Evolutionary conservation across 331 rosid species (phyloP).

Genomic region (Stylosanthes scabra): DNA sequence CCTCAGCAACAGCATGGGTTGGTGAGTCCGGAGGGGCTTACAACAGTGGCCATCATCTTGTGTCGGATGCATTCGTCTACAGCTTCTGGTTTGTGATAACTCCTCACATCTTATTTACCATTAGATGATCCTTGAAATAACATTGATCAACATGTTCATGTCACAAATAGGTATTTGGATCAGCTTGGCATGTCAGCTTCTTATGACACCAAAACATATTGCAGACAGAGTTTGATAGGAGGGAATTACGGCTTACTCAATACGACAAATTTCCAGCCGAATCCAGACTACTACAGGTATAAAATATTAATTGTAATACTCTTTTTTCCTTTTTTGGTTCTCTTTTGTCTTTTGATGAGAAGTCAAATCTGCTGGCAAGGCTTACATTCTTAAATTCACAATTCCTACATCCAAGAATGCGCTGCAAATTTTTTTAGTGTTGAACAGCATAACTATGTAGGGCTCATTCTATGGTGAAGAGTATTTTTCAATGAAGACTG

Average conservation of each 20-base stretch:
- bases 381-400: conserved; percentile 32
- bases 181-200: conserved; percentile 90
- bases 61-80: conserved; percentile 71
- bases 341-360: conserved; percentile 1
- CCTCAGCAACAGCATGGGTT: conserved; percentile 81
- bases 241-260: conserved; percentile 90
- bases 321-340: background rate
- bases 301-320: background rate
- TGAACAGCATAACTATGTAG: no score
- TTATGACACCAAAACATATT: conserved; percentile 75
- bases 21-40: conserved; percentile 97
- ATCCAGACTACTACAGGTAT: conserved; percentile 94
- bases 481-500: no score
- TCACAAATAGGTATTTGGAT: conserved; percentile 67
- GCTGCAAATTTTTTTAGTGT: background rate
- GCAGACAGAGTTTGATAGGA: conserved; percentile 85
- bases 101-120: background rate
- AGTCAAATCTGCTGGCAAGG: background rate
- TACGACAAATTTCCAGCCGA: conserved; percentile 68
- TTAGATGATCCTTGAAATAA: background rate
- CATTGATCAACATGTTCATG: conserved; percentile 16
- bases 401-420: background rate
- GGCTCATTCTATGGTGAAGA: no score
- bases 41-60: conserved; percentile 82
- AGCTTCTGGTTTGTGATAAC: conserved; percentile 76